Evolutionary conservation across 345 rosid genomes (phyloP).

Genomic region (Toxicodendron radicans): DNA sequence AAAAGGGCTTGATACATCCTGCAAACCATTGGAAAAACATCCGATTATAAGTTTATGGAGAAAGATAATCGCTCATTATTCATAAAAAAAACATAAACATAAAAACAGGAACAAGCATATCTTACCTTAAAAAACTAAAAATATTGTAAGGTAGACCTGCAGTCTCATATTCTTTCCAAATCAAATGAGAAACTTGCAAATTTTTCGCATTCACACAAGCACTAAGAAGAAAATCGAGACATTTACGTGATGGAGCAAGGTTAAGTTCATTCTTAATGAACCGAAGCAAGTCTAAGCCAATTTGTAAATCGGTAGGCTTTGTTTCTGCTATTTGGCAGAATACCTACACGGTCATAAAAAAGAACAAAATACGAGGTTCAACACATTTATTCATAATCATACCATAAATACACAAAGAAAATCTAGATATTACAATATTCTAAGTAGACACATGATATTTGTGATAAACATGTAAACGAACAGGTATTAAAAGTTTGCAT

Average conservation of each 20-base stretch:
- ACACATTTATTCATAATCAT: neutral
- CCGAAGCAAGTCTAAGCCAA: constrained; percentile 65
- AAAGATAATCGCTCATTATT: neutral
- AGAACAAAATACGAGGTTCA: neutral
- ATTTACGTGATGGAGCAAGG: constrained; percentile 59
- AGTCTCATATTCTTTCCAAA: constrained; percentile 71
- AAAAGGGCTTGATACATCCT: constrained; percentile 89
- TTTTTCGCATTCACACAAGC: constrained; percentile 67
- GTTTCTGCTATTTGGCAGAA: constrained; percentile 48
- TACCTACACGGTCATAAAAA: constrained; percentile 35
- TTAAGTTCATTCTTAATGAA: constrained; percentile 61
- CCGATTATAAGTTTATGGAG: neutral
- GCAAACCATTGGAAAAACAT: constrained; percentile 25
- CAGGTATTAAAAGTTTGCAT: neutral
- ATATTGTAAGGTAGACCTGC: constrained; percentile 60
- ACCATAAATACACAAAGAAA: neutral
- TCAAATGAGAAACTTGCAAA: constrained; percentile 36
- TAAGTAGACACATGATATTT: neutral
- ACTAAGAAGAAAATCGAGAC: constrained; percentile 75
- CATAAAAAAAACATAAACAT: neutral
- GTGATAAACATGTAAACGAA: neutral
- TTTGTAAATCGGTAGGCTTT: constrained; percentile 43
- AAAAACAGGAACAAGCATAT: neutral
- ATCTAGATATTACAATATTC: neutral
- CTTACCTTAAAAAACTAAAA: constrained; percentile 57